phyloP scores from a whole-genome alignment of 495 filamentous ascomycete species.

The Aspergillus incahuasiensis region DNA sequence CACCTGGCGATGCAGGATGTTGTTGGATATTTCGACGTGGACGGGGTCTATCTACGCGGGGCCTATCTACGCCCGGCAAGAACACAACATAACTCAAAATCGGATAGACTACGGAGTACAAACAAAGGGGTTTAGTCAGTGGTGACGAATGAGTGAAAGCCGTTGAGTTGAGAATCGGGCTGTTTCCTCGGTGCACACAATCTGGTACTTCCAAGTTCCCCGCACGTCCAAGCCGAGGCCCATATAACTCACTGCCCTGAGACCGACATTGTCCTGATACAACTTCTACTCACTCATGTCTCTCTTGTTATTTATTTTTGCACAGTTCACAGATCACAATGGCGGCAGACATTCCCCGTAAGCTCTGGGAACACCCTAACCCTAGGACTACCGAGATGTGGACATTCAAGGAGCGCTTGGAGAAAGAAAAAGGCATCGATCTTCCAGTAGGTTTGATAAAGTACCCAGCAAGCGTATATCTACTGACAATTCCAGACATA shows the following conservation, averaged over 20 bases:
- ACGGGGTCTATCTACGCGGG: too few relatives aligned
- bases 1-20: too few relatives aligned
- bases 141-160: not conserved
- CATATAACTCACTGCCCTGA: not conserved
- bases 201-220: not conserved
- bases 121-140: not conserved
- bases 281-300: not conserved
- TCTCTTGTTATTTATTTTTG: not conserved
- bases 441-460: slow-evolving; percentile 9
- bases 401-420: slow-evolving; percentile 41
- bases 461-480: not conserved
- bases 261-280: not conserved
- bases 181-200: not conserved
- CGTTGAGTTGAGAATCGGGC: not conserved
- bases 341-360: slow-evolving; percentile 26
- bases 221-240: not conserved
- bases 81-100: not conserved
- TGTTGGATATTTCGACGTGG: too few relatives aligned
- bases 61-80: not conserved
- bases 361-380: slow-evolving; percentile 58
- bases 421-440: slow-evolving; percentile 16
- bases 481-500: slow-evolving; percentile 30
- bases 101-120: not conserved
- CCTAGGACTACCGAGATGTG: slow-evolving; percentile 61
- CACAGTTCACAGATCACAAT: not conserved